These are phyloP conservation scores for Trichoderma atroviride DNA, from an alignment of 2,329 filamentous ascomycete species.

Conservation along the genomic window DNA sequence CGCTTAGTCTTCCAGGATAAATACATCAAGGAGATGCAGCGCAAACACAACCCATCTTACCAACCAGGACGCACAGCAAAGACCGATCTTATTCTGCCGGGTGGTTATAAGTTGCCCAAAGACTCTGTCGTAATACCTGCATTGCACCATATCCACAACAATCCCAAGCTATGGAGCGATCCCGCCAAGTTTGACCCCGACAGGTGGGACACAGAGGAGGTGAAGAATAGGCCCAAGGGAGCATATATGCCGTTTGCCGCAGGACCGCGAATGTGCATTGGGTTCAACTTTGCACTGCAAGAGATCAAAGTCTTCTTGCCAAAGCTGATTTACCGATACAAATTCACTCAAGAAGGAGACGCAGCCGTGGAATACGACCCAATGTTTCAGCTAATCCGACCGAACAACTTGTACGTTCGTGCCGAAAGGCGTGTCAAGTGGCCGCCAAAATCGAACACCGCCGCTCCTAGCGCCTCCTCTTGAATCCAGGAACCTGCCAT, in stretches of 20 bases:
- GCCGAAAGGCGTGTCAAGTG: slow-evolving; percentile 54
- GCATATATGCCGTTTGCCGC: slow-evolving; percentile 62
- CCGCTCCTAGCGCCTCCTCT: not conserved
- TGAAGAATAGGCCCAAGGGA: slow-evolving; percentile 54
- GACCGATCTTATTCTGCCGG: slow-evolving; percentile 59
- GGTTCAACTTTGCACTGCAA: slow-evolving; percentile 65
- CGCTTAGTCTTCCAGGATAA: slow-evolving; percentile 57
- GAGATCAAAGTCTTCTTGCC: slow-evolving; percentile 63
- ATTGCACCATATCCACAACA: slow-evolving; percentile 55
- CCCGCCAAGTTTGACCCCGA: slow-evolving; percentile 61
- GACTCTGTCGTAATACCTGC: slow-evolving; percentile 57
- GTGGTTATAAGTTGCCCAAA: slow-evolving; percentile 58
- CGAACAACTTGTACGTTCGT: slow-evolving; percentile 41
- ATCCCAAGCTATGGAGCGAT: slow-evolving; percentile 60
- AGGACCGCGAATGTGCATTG: slow-evolving; percentile 62
- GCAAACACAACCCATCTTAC: slow-evolving; percentile 62
- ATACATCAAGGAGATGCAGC: slow-evolving; percentile 63
- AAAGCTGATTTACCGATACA: slow-evolving; percentile 62
- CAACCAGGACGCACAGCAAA: slow-evolving; percentile 62
- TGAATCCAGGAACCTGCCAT: not conserved
- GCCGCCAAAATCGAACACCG: slow-evolving; percentile 39
- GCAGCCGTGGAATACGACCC: slow-evolving; percentile 60
- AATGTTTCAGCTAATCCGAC: slow-evolving; percentile 60
- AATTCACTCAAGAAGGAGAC: slow-evolving; percentile 55
- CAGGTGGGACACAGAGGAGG: slow-evolving; percentile 55